phyloP scores from a whole-genome alignment of 495 filamentous ascomycete genomes.

The Daldinia concentrica region DNA sequence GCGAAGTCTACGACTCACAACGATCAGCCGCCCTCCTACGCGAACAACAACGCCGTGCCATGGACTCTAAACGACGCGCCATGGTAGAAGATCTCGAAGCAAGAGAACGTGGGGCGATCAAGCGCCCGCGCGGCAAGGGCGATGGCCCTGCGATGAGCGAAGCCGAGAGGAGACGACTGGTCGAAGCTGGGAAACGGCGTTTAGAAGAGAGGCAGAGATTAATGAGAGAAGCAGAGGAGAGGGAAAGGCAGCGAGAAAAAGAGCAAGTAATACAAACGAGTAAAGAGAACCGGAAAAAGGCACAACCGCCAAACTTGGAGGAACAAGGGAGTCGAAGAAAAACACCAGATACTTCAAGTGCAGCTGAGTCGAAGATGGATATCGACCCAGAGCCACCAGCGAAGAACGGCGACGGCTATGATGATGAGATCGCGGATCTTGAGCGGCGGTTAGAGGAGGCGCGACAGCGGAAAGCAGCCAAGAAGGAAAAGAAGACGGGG shows the following conservation, averaged over 20 bases:
- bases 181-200: slow-evolving; percentile 52
- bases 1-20: slow-evolving; percentile 54
- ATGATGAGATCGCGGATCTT: slow-evolving; percentile 53
- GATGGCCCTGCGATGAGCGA: slow-evolving; percentile 46
- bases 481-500: slow-evolving; percentile 39
- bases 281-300: slow-evolving; percentile 7
- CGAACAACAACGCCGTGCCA: slow-evolving; percentile 43
- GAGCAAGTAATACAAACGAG: slow-evolving; percentile 19
- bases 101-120: slow-evolving; percentile 40
- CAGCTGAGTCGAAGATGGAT: slow-evolving; percentile 19
- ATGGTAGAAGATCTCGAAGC: slow-evolving; percentile 51
- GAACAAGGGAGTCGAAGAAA: neutral
- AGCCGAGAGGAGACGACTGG: slow-evolving; percentile 41
- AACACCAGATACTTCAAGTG: slow-evolving; percentile 2
- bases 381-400: slow-evolving; percentile 20
- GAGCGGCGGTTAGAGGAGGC: slow-evolving; percentile 48
- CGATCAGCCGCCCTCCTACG: slow-evolving; percentile 52
- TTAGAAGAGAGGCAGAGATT: slow-evolving; percentile 49
- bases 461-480: slow-evolving; percentile 49
- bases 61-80: slow-evolving; percentile 44
- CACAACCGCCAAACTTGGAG: neutral
- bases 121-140: slow-evolving; percentile 42
- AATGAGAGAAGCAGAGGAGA: slow-evolving; percentile 53
- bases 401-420: slow-evolving; percentile 39
- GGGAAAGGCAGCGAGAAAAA: slow-evolving; percentile 45